Evolutionary conservation across 495 filamentous ascomycete species (phyloP).

Genomic region (Aspergillus taichungensis): DNA sequence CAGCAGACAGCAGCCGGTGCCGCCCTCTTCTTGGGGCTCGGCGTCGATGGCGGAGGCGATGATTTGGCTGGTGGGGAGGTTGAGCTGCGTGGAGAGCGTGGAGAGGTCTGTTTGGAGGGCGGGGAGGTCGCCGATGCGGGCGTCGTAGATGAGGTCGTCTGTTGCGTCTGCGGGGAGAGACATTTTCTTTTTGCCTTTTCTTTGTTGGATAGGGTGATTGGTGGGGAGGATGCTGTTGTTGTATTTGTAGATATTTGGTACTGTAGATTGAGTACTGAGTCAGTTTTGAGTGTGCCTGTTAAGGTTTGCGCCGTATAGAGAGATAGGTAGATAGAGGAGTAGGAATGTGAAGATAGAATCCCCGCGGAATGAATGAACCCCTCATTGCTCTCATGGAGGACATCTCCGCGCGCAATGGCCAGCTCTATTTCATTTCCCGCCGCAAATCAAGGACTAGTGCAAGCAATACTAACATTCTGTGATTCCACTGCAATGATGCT

Average conservation of each 20-base stretch:
- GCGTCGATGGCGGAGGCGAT: constrained; percentile 59
- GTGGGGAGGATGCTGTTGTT: not conserved
- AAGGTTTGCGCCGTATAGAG: too few species aligned
- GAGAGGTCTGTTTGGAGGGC: constrained; percentile 56
- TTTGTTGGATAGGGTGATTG: not conserved
- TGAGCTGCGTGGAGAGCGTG: constrained; percentile 47
- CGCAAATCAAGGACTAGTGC: too few species aligned
- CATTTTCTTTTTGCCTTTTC: constrained; percentile 14
- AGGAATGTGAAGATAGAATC: not conserved
- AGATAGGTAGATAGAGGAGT: too few species aligned
- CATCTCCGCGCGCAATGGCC: too few species aligned
- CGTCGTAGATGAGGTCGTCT: constrained; percentile 80
- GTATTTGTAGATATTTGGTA: not conserved
- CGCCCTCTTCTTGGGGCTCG: constrained; percentile 54
- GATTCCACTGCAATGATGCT: too few species aligned
- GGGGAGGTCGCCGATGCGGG: constrained; percentile 63
- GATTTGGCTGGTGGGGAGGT: constrained; percentile 43
- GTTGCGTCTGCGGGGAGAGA: constrained; percentile 62
- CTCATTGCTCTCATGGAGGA: not conserved
- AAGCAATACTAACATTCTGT: too few species aligned
- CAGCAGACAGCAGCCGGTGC: constrained; percentile 45
- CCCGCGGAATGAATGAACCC: not conserved
- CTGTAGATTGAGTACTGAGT: too few species aligned
- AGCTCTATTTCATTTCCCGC: too few species aligned
- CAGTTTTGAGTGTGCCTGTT: too few species aligned